Conservation (phyloP, 1,284 basidiomycete species). For the Fistulinella staudtii region DNA sequence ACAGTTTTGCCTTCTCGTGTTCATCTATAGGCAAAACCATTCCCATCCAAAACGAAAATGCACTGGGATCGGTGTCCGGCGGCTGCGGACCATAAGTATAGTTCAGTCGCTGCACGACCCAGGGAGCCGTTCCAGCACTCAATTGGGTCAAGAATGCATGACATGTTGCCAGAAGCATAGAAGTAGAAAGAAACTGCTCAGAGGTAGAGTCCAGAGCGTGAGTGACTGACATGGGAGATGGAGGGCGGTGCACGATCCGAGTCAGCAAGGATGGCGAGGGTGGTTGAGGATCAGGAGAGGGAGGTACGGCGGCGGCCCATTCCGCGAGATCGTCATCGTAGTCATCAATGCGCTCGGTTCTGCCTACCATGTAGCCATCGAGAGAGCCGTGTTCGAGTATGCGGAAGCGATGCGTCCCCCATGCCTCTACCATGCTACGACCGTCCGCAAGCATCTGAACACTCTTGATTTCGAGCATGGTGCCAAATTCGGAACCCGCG, state of each 20-base stretch:
- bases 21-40: slow-evolving; percentile 93
- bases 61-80: slow-evolving; percentile 56
- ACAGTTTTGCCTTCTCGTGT: slow-evolving; percentile 87
- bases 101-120: slow-evolving; percentile 85
- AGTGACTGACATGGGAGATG: slow-evolving; percentile 1
- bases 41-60: slow-evolving; percentile 90
- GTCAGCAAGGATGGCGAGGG: slow-evolving; percentile 13
- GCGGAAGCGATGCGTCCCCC: slow-evolving; percentile 81
- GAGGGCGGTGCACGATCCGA: slow-evolving; percentile 8
- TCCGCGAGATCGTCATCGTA: slow-evolving; percentile 43
- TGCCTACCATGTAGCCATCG: slow-evolving; percentile 88
- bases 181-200: slow-evolving; percentile 46
- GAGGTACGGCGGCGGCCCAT: slow-evolving; percentile 22
- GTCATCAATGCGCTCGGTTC: slow-evolving; percentile 66
- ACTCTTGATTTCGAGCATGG: slow-evolving; percentile 86
- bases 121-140: slow-evolving; percentile 80
- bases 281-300: slow-evolving; percentile 8
- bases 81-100: slow-evolving; percentile 73
- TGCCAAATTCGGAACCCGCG: slow-evolving; percentile 76
- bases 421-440: slow-evolving; percentile 84
- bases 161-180: slow-evolving; percentile 74
- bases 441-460: slow-evolving; percentile 90
- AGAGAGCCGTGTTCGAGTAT: slow-evolving; percentile 76
- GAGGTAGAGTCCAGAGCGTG: slow-evolving; percentile 11
- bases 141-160: slow-evolving; percentile 77